Base-by-base conservation (phyloP, 2,329 filamentous ascomycete genomes). In the Aquanectria penicillioides region DNA sequence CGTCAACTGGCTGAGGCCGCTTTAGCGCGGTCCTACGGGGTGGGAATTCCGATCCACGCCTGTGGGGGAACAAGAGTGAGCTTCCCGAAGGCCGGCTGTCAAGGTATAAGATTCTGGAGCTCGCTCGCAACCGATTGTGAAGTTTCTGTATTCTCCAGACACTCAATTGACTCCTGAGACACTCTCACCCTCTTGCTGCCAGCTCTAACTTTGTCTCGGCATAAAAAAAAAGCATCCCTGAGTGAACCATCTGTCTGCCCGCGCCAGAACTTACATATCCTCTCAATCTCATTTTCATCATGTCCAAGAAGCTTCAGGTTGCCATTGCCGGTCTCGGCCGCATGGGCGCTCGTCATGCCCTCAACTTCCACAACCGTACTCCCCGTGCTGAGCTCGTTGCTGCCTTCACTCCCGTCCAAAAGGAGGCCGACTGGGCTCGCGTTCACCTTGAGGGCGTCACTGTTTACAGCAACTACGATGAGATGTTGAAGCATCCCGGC, bases 401-500 rank as follows among this genome's bases (percentile, higher is more conserved):
- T n/a, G 67, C 62, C 33, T 69, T 70, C 23, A 70, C 65, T 33
- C 67, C 67, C 23, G 57, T 63, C 4, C 64, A 65, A 17, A 63
- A 66, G 44, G 67, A 69, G 29, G 67, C 62, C 5, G 65, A 69
- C 6, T 69, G 67, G 67, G 67, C 67, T 22, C 59, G 54, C 7
- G 48, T 46, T 13, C 29, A 69, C 25, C 64, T 70, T 4, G 65
- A 69, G 31, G 67, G 66, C 8, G 66, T 69, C 17, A 58, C 46
- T 6, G 51, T 69, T 25, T 69, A 69, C 51, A 61, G 40, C 46
- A 59, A 69, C 40, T 69, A 70, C 28, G 58, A 70, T 22, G 66
- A 69, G 43, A 70, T 69, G 67, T 54, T 69, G 25, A 70, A 67
- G 46, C 67, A 69, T 20, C 67, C 67, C 10, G 67, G 67, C 13